Evolutionary conservation across 176 grass and related monocot genomes (phyloP).

Genomic region (Oryza glumipatula): DNA sequence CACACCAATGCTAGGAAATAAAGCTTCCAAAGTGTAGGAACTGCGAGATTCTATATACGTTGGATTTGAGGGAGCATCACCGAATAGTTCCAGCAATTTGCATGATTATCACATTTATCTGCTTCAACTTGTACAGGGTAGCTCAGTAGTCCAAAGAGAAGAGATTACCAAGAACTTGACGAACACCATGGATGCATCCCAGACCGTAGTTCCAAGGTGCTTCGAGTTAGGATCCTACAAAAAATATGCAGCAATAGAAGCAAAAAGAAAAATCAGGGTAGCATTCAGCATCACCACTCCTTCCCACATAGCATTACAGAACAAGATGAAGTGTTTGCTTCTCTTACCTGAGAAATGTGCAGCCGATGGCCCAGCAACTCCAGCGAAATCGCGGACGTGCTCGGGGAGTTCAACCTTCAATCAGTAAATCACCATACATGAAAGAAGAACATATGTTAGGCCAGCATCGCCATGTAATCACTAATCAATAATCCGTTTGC

Average conservation of each 20-base stretch:
- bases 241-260: not conserved
- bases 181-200: constrained; percentile 98
- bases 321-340: not conserved
- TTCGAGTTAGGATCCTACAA: constrained; percentile 93
- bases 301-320: not conserved
- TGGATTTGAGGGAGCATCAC: not conserved
- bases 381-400: constrained; percentile 79
- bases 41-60: not conserved
- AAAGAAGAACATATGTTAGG: not conserved
- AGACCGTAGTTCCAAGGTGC: constrained; percentile 90
- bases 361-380: constrained; percentile 76
- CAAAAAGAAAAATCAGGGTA: not conserved
- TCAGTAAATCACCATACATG: not conserved
- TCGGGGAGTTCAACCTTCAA: constrained; percentile 78
- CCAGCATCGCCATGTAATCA: not conserved
- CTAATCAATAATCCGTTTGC: not conserved
- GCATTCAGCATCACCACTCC: not conserved
- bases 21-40: not conserved
- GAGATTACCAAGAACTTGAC: constrained; percentile 83
- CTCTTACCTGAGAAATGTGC: constrained; percentile 77
- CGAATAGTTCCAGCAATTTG: not conserved
- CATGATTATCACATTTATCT: not conserved
- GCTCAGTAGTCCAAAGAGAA: not conserved
- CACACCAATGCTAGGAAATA: not conserved
- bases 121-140: not conserved